Base-by-base conservation (phyloP, 495 filamentous ascomycete species). In the Trichoderma reesei region DNA sequence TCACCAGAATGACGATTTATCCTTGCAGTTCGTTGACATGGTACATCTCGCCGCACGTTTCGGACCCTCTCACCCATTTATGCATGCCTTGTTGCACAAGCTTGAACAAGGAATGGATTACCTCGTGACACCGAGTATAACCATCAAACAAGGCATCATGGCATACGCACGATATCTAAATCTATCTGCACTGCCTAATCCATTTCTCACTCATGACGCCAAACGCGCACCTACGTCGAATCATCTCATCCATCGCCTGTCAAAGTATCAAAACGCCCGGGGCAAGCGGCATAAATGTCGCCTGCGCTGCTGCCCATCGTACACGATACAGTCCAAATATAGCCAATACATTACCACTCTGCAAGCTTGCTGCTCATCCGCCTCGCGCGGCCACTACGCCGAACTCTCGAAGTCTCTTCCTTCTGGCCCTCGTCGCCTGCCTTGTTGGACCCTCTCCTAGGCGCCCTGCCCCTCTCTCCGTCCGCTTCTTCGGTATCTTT, bases 361-460 rank as follows among this genome's bases (percentile, higher is more conserved):
- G 41, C 41, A 7, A 63, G 31, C 63, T 69, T 74, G 31, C 71
- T 66, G 44, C 71, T 73, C 8, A 66, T 68, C 56, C 67, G 71
- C 2, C 73, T 65, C 18, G 59, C 72, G 3, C 73, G 68, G 3
- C 69, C 70, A 62, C 70, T 74, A 38, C 74, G 70, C 59, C 73
- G 65, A 59, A 70, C 18, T 59, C 66, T 64, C 3, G 61, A 37
- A 3, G 18, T 68, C 13, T 59, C 18, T 8, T 48, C 64, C 14
- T 20, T 51, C 9, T 14, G 48, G 16, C 41, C 39, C 34, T 4
- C n/a, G 5, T 37, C 46, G 39, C 14, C 51, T 41, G 26, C 38
- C 9, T 34, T 61, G 59, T 14, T 59, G 33, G 33, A 8, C 11
- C 18, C 59, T 51, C 14, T 56, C 66, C 18, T 65, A n/a, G 6